Percentiles rank a stretch among this genome's conserved stretches.
Conservation (phyloP, 78 protist species). For the Dictyostelium capitatum region DNA sequence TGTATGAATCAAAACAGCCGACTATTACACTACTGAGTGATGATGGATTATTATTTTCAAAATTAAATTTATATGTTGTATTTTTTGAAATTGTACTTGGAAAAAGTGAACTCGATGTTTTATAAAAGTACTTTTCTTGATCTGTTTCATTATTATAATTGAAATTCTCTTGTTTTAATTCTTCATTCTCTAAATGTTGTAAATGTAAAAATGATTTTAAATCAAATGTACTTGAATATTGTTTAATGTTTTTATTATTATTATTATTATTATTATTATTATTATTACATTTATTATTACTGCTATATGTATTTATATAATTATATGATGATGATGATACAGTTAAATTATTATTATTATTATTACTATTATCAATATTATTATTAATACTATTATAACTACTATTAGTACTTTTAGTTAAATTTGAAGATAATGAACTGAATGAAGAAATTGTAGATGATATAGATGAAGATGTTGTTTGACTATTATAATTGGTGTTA, state of each 20-base stretch:
- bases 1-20: conserved; percentile 1
- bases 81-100: conserved; percentile 9
- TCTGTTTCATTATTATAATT: not conserved
- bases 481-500: too few relatives aligned
- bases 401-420: not conserved
- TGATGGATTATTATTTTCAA: not conserved
- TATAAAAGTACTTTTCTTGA: not conserved
- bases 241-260: not conserved
- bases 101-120: not conserved
- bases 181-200: not conserved
- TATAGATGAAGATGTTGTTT: not conserved
- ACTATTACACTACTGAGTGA: not conserved
- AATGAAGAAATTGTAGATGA: not conserved
- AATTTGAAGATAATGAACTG: not conserved
- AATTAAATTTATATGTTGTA: not conserved
- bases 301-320: not conserved
- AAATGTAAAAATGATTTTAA: not conserved
- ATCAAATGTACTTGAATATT: not conserved
- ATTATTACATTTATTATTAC: not conserved
- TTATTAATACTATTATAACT: not conserved
- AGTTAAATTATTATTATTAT: not conserved
- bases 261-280: not conserved
- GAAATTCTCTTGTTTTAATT: not conserved
- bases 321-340: not conserved
- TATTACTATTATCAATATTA: not conserved